A percentile compares a stretch with the other conserved stretches of the same genome.
Evolutionary conservation across 2,329 filamentous ascomycete genomes (phyloP).

Genomic region (Claviceps africana): DNA sequence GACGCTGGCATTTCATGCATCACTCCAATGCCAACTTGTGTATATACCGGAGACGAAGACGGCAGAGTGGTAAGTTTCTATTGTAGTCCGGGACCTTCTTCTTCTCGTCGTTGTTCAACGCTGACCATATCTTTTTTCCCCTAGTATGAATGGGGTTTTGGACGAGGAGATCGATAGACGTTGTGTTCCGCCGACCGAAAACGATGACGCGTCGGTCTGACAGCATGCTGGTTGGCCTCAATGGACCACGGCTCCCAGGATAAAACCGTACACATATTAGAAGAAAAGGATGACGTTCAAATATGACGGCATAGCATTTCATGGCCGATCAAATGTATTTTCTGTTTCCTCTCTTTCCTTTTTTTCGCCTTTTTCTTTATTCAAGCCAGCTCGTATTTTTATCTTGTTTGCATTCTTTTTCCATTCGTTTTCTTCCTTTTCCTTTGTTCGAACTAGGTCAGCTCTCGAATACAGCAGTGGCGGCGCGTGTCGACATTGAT

Average conservation of each 20-base stretch:
- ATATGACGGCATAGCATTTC: neutral
- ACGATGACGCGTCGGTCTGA: neutral
- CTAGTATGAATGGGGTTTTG: slow-evolving; percentile 50
- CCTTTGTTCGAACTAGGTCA: neutral
- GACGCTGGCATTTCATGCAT: slow-evolving; percentile 74
- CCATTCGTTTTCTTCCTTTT: neutral
- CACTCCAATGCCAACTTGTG: slow-evolving; percentile 62
- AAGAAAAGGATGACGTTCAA: neutral
- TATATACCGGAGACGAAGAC: slow-evolving; percentile 91
- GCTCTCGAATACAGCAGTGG: neutral
- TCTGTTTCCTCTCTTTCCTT: neutral
- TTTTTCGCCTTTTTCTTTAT: neutral
- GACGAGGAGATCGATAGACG: slow-evolving; percentile 42
- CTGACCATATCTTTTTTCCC: neutral
- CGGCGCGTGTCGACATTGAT: neutral
- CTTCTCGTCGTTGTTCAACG: neutral
- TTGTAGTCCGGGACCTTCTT: neutral
- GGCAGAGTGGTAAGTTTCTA: slow-evolving; percentile 57
- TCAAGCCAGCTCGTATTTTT: too few species aligned
- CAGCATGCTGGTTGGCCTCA: neutral
- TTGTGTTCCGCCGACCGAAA: slow-evolving; percentile 11
- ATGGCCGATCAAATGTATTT: neutral
- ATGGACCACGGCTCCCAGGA: neutral
- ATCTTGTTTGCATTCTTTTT: neutral
- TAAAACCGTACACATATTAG: neutral